A percentile compares a stretch with the other conserved stretches of the same genome.
phyloP scores from a whole-genome alignment of 352 stramenopile species.

The Phytophthora tubulina region DNA sequence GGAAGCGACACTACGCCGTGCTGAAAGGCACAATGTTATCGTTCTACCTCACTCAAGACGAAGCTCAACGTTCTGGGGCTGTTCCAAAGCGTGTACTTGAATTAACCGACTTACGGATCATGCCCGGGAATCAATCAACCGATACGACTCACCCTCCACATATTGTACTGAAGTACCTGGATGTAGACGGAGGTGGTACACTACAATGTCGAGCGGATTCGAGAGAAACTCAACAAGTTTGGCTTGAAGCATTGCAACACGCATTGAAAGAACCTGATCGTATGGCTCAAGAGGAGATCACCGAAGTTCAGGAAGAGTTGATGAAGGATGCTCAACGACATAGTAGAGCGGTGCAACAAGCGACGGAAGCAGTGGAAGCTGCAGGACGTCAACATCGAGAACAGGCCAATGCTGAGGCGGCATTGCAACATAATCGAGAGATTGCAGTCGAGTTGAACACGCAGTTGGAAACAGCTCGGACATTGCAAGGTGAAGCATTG shows the following conservation, averaged over 20 bases:
- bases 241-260: slow-evolving; percentile 67
- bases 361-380: slow-evolving; percentile 55
- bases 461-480: slow-evolving; percentile 36
- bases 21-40: slow-evolving; percentile 84
- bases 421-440: slow-evolving; percentile 42
- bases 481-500: slow-evolving; percentile 42
- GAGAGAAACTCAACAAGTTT: slow-evolving; percentile 58
- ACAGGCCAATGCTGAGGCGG: slow-evolving; percentile 38
- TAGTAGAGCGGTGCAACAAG: slow-evolving; percentile 53
- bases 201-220: slow-evolving; percentile 75
- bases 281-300: slow-evolving; percentile 80
- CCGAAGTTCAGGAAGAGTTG: slow-evolving; percentile 69
- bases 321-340: slow-evolving; percentile 49
- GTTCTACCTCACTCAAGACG: slow-evolving; percentile 65
- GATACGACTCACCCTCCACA: slow-evolving; percentile 27
- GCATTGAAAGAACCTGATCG: slow-evolving; percentile 78
- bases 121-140: slow-evolving; percentile 1
- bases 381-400: slow-evolving; percentile 46
- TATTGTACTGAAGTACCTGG: slow-evolving; percentile 44
- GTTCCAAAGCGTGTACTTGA: slow-evolving; percentile 72
- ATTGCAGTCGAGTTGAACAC: slow-evolving; percentile 44
- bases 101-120: slow-evolving; percentile 51
- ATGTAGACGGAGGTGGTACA: slow-evolving; percentile 37
- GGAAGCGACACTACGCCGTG: slow-evolving; percentile 78
- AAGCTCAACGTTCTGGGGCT: slow-evolving; percentile 48